A percentile compares a stretch with the other conserved stretches of the same genome.
These are phyloP conservation scores for Forsythia suspensa DNA, from an alignment of 257 asterid species.

Conservation along the genomic window DNA sequence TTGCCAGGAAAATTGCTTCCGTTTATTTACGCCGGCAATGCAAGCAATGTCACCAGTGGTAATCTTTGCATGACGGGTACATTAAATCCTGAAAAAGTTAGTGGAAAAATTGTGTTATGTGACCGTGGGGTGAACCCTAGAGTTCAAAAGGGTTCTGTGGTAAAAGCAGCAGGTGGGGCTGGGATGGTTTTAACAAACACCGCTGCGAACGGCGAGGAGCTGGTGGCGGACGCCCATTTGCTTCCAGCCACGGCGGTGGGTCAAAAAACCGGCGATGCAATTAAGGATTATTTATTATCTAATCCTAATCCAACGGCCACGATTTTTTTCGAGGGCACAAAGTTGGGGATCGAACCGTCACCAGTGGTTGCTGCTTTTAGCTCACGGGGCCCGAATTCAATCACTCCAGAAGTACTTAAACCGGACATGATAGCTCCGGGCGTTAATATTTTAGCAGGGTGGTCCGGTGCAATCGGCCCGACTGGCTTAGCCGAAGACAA, in stretches of 20 bases:
- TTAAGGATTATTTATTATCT: conserved; percentile 20
- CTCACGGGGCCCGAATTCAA: conserved; percentile 33
- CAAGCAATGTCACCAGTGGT: conserved; percentile 56
- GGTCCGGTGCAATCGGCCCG: conserved; percentile 34
- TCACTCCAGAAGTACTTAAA: conserved; percentile 28
- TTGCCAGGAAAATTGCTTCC: conserved; percentile 56
- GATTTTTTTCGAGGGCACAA: conserved; percentile 29
- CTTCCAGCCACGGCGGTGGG: conserved; percentile 36
- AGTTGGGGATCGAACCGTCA: conserved; percentile 33
- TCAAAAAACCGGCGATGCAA: conserved; percentile 15
- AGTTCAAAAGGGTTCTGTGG: conserved; percentile 36
- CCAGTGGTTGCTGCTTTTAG: conserved; percentile 42
- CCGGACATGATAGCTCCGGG: conserved; percentile 38
- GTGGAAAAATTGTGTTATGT: conserved; percentile 34
- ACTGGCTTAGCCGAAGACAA: conserved; percentile 28
- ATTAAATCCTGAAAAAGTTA: conserved; percentile 48
- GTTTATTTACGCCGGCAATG: conserved; percentile 78
- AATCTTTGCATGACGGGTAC: conserved; percentile 75
- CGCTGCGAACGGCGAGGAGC: conserved; percentile 36
- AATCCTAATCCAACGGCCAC: conserved; percentile 33
- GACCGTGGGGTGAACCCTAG: conserved; percentile 36
- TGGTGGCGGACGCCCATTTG: conserved; percentile 42
- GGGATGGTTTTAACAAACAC: conserved; percentile 38
- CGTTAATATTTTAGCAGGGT: conserved; percentile 37
- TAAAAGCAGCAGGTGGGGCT: conserved; percentile 29